A percentile compares a stretch with the other conserved stretches of the same genome.
phyloP scores from a whole-genome alignment of 2,329 filamentous ascomycete genomes.

The Ilyonectria robusta region DNA sequence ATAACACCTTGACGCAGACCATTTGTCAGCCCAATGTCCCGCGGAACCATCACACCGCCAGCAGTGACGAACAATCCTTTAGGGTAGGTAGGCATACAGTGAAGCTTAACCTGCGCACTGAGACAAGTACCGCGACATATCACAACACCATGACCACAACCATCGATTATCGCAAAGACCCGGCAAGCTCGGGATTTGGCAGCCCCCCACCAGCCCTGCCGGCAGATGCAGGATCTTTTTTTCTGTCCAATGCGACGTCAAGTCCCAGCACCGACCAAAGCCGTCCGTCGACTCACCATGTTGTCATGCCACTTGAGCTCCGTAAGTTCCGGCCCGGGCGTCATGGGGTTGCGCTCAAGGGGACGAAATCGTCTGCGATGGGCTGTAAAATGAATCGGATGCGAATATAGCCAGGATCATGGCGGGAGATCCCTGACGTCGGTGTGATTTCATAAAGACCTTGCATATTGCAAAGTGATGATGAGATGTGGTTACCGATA shows the following conservation, averaged over 20 bases:
- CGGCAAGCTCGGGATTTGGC: constrained; percentile 17
- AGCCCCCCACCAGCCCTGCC: constrained; percentile 16
- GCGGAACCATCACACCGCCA: neutral
- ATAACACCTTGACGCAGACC: neutral
- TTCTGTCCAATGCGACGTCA: neutral
- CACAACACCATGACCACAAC: neutral
- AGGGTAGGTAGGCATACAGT: neutral
- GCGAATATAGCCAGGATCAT: neutral
- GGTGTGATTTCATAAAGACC: constrained; percentile 38
- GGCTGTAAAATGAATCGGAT: neutral
- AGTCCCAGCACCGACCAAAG: neutral
- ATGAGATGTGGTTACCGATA: no score
- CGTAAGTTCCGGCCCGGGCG: neutral
- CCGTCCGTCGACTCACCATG: neutral
- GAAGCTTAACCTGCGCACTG: neutral
- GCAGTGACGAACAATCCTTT: neutral
- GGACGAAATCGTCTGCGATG: neutral
- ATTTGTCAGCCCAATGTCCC: constrained; percentile 13
- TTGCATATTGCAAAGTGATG: neutral
- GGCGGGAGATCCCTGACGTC: constrained; percentile 37
- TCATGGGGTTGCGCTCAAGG: neutral
- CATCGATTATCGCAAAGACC: neutral
- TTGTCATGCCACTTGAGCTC: constrained; percentile 1
- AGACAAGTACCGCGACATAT: constrained; percentile 2
- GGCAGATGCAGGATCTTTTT: constrained; percentile 10